Conservation (phyloP, 2,329 filamentous ascomycete species). For the Fusarium liriodendri region DNA sequence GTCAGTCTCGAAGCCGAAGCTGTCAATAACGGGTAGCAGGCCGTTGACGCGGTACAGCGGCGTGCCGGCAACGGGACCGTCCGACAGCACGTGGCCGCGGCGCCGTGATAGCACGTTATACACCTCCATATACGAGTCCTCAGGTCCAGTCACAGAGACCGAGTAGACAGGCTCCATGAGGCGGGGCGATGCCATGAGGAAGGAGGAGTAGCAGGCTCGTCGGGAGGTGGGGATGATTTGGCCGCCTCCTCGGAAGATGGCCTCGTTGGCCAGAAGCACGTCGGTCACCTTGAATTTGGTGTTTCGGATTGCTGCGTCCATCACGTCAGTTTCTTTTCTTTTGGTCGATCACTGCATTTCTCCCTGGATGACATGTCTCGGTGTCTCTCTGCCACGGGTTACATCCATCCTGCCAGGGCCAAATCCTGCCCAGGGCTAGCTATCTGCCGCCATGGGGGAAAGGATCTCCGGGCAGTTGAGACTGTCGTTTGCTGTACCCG, state of each 20-base stretch:
- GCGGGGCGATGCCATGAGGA: conserved; percentile 95
- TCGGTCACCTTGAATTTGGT: conserved; percentile 98
- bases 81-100: conserved; percentile 92
- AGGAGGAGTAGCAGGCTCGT: conserved; percentile 93
- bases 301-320: conserved; percentile 84
- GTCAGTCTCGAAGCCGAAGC: conserved; percentile 98
- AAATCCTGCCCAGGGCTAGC: conserved; percentile 1
- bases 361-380: not conserved
- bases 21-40: conserved; percentile 94
- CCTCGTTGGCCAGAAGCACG: conserved; percentile 84
- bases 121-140: conserved; percentile 86
- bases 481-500: conserved; percentile 15
- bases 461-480: conserved; percentile 30
- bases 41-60: conserved; percentile 93
- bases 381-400: conserved; percentile 11
- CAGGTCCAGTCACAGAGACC: conserved; percentile 91
- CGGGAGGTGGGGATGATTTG: conserved; percentile 97
- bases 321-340: conserved; percentile 41
- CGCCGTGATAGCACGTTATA: conserved; percentile 93
- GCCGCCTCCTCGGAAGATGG: conserved; percentile 94
- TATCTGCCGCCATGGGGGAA: conserved; percentile 34
- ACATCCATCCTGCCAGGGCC: conserved; percentile 18
- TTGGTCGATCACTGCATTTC: conserved; percentile 8
- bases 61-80: conserved; percentile 93
- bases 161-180: conserved; percentile 97